Evolutionary conservation across 192 early-diverging fungal species (phyloP).

Genomic region (Backusella westeae): DNA sequence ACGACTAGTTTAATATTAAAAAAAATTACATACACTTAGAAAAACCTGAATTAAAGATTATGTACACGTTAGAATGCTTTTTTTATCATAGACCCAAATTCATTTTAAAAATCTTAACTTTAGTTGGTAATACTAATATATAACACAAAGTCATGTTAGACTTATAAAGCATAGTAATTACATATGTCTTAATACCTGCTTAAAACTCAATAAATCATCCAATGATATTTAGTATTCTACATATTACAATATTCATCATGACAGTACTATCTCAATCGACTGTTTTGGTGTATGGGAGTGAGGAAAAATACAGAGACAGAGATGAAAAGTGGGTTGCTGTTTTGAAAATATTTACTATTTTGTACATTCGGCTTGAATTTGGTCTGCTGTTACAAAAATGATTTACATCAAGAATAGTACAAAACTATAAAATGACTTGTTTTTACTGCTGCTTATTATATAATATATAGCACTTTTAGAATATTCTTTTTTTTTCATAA

Average conservation of each 20-base stretch:
- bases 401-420: background rate
- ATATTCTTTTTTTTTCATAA: background rate
- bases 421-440: background rate
- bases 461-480: background rate
- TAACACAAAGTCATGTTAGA: background rate
- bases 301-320: background rate
- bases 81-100: background rate
- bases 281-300: background rate
- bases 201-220: background rate
- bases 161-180: background rate
- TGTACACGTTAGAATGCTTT: background rate
- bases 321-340: background rate
- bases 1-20: background rate
- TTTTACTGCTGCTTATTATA: background rate
- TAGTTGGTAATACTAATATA: background rate
- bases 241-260: background rate
- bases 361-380: background rate
- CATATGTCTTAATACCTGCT: background rate
- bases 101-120: background rate
- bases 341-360: too few species aligned
- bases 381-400: background rate
- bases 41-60: background rate
- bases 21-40: background rate
- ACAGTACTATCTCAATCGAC: background rate
- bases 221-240: background rate